A percentile compares a stretch with the other conserved stretches of the same genome.
These are phyloP conservation scores for Cercophora newfieldiana DNA, from an alignment of 495 filamentous ascomycete species.

Conservation along the genomic window DNA sequence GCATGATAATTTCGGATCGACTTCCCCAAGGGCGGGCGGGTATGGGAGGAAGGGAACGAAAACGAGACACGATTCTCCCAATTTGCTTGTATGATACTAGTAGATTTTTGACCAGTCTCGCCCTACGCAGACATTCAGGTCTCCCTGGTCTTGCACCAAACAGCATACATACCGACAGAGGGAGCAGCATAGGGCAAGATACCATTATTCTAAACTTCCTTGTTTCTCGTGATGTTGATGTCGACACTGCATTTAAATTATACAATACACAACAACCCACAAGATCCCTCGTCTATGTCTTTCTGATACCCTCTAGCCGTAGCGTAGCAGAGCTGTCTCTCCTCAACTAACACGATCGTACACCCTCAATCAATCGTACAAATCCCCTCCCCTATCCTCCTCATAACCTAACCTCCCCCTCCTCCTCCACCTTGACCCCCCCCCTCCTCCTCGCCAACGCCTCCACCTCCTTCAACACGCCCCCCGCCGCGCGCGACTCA, in stretches of 20 bases:
- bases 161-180: neutral
- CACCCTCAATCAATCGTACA: no score
- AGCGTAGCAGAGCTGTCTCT: neutral
- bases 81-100: neutral
- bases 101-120: neutral
- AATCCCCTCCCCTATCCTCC: neutral
- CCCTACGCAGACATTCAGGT: neutral
- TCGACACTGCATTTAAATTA: neutral
- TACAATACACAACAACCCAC: slow-evolving; percentile 21
- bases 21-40: neutral
- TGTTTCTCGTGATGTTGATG: neutral
- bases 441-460: neutral
- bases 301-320: no score
- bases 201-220: neutral
- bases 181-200: neutral
- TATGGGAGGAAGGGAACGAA: neutral
- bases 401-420: neutral
- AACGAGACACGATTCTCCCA: neutral
- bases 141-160: neutral
- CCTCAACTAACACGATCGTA: neutral
- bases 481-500: slow-evolving; percentile 53
- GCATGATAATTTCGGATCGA: neutral
- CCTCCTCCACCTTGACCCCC: slow-evolving; percentile 30
- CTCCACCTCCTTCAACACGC: slow-evolving; percentile 3
- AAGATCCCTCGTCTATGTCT: no score